Evolutionary conservation across 208 protist genomes (phyloP), one percentile per base, ranked within the genome.

Genomic region (Leishmania lainsoni): DNA sequence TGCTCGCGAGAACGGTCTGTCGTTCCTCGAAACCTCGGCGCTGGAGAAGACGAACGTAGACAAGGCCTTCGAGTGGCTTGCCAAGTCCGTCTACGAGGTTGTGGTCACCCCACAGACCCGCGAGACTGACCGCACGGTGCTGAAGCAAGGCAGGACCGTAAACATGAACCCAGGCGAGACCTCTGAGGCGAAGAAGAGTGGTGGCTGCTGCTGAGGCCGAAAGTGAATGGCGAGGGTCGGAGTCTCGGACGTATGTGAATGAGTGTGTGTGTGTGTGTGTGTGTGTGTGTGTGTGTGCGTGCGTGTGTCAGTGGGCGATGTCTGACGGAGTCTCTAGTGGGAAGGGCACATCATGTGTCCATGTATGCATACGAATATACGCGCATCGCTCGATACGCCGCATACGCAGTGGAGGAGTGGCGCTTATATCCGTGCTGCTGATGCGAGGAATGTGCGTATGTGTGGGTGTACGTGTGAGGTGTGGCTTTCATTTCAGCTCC

Each of bases 1-100:
- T 86, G 98, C 98, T 16, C 93, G 97, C 58, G 95, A 99, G 86
- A 95, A 99, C 78, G 93, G 94, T 69, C 89, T 99, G 0, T 97
- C 92, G 32, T 99, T 99, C 87, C 98, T 99, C 61, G 99, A 99
- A 86, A 99, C 99, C 9, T 99, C 98, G 61, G 99, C 99, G 8
- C 88, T 99, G 54, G 98, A 99, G 86, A 94, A 97, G 71, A 99
- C 96, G 54, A 99, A 99, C 89, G 99, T 99, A 71, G 99, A 99
- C 78, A 92, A 98, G 75, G 99, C 99, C 17, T 99, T 99, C 90
- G 93, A 99, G 89, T 99, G 98, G 85, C 98, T 99, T 68, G 94
- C 99, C 42, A 99, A 95, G 86, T 96, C 94, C 1, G 93, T 98
- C 54, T 98, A 97, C 86, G 95, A 96, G 72, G 89, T 96, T 49